phyloP scores from a whole-genome alignment of 163 green algal genomes.

The Trebouxiophyceae sp. region DNA sequence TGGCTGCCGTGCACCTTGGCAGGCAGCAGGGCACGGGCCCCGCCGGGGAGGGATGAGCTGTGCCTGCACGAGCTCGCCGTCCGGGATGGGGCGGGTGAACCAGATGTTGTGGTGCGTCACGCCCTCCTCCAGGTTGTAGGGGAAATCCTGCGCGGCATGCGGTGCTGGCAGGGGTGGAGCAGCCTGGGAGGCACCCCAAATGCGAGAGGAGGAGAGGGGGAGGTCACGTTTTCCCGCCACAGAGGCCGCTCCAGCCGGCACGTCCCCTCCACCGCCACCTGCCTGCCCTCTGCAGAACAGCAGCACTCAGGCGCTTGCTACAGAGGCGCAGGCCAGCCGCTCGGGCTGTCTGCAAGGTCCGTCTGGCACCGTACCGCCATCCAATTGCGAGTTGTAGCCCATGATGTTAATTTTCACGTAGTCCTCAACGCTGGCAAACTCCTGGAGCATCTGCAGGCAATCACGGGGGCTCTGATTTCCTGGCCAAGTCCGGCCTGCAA shows the following conservation, averaged over 20 bases:
- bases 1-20: background rate
- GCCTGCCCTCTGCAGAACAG: background rate
- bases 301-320: background rate
- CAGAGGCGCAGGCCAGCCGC: background rate
- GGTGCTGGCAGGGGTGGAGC: background rate
- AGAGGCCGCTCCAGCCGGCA: background rate
- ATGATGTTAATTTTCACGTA: constrained; percentile 31
- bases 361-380: constrained; percentile 5
- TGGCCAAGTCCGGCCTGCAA: background rate
- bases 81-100: constrained; percentile 21
- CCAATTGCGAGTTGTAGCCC: constrained; percentile 6
- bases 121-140: constrained; percentile 35
- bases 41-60: too few relatives aligned
- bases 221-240: background rate
- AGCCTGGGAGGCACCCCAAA: too few relatives aligned
- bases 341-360: background rate
- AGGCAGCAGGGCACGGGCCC: background rate
- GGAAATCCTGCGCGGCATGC: constrained; percentile 39
- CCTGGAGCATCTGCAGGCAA: constrained; percentile 9
- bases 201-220: too few relatives aligned
- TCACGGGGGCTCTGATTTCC: background rate
- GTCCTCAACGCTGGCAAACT: constrained; percentile 26
- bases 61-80: constrained; percentile 13
- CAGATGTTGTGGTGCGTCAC: constrained; percentile 43
- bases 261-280: background rate